Evolutionary conservation across 768 basidiomycete species (phyloP).

Genomic region (Naganishia vishniacii): DNA sequence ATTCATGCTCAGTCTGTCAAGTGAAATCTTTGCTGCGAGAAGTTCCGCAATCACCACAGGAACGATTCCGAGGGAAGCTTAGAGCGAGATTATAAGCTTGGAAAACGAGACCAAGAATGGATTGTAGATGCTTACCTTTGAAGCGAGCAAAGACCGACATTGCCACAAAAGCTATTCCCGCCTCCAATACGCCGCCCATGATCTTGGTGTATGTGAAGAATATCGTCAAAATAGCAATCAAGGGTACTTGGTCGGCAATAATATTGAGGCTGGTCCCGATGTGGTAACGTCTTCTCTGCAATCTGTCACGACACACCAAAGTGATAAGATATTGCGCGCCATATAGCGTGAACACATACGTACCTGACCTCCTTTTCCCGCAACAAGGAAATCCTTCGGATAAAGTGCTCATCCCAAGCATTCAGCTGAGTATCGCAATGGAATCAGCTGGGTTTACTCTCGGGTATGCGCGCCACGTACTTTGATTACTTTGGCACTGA

Average conservation of each 20-base stretch:
- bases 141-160: conserved; percentile 40
- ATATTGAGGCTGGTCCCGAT: conserved; percentile 44
- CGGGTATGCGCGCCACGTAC: conserved; percentile 19
- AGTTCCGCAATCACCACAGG: conserved; percentile 31
- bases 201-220: conserved; percentile 43
- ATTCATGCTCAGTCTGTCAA: conserved; percentile 34
- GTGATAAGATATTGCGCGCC: too few relatives aligned
- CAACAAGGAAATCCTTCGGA: conserved; percentile 29
- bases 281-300: conserved; percentile 41
- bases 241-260: conserved; percentile 36
- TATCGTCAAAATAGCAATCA: conserved; percentile 33
- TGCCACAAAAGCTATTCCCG: conserved; percentile 42
- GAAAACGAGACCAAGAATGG: not conserved
- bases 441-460: not conserved
- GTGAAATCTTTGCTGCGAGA: conserved; percentile 33
- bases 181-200: conserved; percentile 32
- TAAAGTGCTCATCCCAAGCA: conserved; percentile 39
- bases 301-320: too few relatives aligned
- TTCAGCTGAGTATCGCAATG: conserved; percentile 31
- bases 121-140: conserved; percentile 25
- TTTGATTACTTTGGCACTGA: conserved; percentile 44
- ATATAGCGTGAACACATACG: conserved; percentile 4
- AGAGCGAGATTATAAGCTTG: not conserved
- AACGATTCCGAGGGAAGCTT: conserved; percentile 26
- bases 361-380: conserved; percentile 38